phyloP scores from a whole-genome alignment of 176 grass and related monocot species.

The Bolboschoenus planiculmis region DNA sequence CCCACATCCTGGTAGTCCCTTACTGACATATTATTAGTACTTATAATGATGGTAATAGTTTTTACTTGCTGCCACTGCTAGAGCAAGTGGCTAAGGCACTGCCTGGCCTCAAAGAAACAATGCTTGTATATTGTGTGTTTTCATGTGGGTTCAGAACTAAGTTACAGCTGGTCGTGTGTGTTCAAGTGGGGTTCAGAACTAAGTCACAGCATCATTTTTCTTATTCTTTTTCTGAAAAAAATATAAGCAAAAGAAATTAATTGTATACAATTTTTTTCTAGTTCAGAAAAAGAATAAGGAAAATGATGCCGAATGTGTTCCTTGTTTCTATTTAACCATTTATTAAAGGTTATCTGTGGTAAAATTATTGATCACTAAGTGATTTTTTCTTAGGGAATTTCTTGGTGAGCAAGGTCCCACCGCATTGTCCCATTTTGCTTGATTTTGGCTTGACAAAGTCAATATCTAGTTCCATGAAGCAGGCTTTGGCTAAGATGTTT shows the following conservation, averaged over 20 bases:
- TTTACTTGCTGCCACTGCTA: neutral
- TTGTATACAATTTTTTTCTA: neutral
- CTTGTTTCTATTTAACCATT: neutral
- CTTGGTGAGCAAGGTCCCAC: conserved; percentile 86
- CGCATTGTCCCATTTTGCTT: conserved; percentile 86
- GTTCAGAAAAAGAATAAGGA: neutral
- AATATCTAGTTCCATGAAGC: conserved; percentile 74
- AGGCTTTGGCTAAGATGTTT: conserved; percentile 95
- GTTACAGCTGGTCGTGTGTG: neutral
- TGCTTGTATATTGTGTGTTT: neutral
- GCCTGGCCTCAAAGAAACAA: neutral
- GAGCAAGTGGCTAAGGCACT: neutral
- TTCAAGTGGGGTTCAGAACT: too few species aligned
- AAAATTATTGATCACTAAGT: conserved; percentile 4
- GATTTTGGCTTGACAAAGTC: conserved; percentile 96
- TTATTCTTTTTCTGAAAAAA: neutral
- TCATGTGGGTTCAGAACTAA: neutral
- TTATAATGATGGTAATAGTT: neutral
- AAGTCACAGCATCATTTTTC: too few species aligned
- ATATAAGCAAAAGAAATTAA: neutral
- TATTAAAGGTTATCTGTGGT: neutral
- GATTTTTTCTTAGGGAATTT: conserved; percentile 72
- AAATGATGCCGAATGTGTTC: neutral
- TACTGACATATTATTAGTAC: neutral
- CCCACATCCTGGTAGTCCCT: conserved; percentile 76